Base-by-base conservation (phyloP, 768 basidiomycete species). In the Roridomyces roridus region DNA sequence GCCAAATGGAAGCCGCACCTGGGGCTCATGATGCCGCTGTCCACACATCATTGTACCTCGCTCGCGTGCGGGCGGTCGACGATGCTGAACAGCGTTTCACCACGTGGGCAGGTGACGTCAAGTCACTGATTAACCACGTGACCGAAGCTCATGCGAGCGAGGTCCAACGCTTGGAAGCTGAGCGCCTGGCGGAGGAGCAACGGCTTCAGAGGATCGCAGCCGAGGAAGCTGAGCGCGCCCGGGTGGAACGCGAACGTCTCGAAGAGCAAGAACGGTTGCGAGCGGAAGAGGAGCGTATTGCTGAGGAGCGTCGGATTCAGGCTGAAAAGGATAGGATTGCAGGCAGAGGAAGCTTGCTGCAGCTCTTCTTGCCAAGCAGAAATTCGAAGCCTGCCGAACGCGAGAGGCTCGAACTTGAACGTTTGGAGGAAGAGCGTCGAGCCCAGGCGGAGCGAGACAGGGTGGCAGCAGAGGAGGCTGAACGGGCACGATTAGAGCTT, bases 1-100 rank as follows among this genome's bases (percentile, higher is more conserved):
- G 77, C 18, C 72, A 70, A 21, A 84, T 93, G 77, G 83, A 87
- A n/a, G 63, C 74, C 28, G 57, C 70, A 9, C 77, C 84, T 29
- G 72, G 74, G 40, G 67, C 72, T 2, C 69, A 74, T 26, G 84
- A 86, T 47, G 50, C 73, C 17, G 65, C 74, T 37, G 71, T 80
- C n/a, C 77, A 80, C 39, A 80, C 85, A 43, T 66, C 67, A 20
- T 51, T 91, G 1, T 77, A 83, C 51, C 68, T 74, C 18, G 68
- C 84, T 12, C 80, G 89, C 40, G 70, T 72, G 39, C 74, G 78
- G 51, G 75, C 77, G 7, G 74, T 84, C 15, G 80, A 86, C 62
- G 81, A 85, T 57, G 72, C 78, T 0, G 83, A 86, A 59, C 57
- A 76, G 17, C 77, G 74, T 37, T 71, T 84, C 44, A 77, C 70